Base-by-base conservation (phyloP, 768 basidiomycete genomes). In the Atractiella rhizophila region DNA sequence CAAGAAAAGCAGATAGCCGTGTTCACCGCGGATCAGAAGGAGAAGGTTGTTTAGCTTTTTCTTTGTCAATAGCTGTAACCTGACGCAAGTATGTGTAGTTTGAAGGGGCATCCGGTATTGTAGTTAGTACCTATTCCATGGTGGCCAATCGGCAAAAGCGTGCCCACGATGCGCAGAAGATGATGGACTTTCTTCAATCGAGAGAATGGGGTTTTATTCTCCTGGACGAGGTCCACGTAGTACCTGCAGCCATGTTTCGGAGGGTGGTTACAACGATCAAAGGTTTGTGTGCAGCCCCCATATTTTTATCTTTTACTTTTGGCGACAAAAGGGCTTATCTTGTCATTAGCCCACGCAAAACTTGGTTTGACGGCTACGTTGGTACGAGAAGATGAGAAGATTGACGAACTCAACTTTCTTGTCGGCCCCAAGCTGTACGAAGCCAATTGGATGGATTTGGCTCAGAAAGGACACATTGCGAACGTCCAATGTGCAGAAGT, bases 371-470 rank as follows among this genome's bases (percentile, higher is more conserved):
- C 54, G 88, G 91, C 91, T 3, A 98, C 91, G 3, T 73, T 98
- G 30, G 91, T 98, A 20, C 77, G 91, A 44, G 91, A 98, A 61
- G 91, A 98, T 55, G 91, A 98, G 59, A 94, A 94, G 63, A 96
- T 98, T 54, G 76, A 77, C 13, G 91, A 98, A 61, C 64, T 98
- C 42, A 96, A 96, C 56, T 98, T 96, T 55, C 80, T 96, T 74
- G 96, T 98, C 58, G 91, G 91, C 6, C 91, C 91, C 9, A 98
- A 98, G 60, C 68, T 98, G 24, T 98, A 98, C 56, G 91, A 98
- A 61, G 91, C 91, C 4, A 98, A 98, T 57, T 98, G 91, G 91
- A 96, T 98, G 88, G 91, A 98, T 59, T 71, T 98, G 51, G 91
- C 91, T 39, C 83, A 82, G 46, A 96, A 96, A 60, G 91, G 91